These are phyloP conservation scores for Leccinum longicurvipes DNA, from an alignment of 768 basidiomycete species.

Conservation along the genomic window DNA sequence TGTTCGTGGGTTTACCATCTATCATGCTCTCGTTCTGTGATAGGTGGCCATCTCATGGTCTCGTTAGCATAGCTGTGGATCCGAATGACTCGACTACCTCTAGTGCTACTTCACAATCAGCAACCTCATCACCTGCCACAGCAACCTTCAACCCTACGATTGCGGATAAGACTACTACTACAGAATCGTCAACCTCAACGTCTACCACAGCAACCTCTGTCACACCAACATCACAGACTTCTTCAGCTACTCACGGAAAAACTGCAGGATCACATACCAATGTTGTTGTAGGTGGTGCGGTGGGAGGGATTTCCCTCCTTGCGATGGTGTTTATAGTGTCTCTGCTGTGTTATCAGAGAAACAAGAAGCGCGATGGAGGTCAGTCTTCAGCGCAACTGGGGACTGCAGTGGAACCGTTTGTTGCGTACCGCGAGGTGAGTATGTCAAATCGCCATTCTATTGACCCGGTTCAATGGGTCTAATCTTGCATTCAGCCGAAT, in stretches of 20 bases:
- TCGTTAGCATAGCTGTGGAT: background rate
- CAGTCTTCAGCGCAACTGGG: background rate
- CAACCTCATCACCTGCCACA: too few relatives aligned
- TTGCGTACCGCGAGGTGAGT: background rate
- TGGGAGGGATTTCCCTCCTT: background rate
- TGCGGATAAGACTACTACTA: too few relatives aligned
- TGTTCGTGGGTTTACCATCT: too few relatives aligned
- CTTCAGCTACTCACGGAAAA: background rate
- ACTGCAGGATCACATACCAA: background rate
- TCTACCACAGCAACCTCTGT: background rate
- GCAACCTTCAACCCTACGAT: too few relatives aligned
- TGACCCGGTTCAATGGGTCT: background rate
- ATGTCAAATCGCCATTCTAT: background rate
- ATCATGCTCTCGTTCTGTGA: background rate
- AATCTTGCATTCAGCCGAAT: background rate
- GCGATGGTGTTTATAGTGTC: background rate
- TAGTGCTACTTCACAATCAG: too few relatives aligned
- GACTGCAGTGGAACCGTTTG: background rate
- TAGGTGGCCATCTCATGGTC: background rate
- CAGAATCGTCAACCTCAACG: too few relatives aligned
- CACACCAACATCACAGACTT: background rate
- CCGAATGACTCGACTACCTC: background rate
- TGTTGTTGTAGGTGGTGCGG: conserved; percentile 5
- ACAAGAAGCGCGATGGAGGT: background rate
- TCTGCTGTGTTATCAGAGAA: background rate